A percentile compares a stretch with the other conserved stretches of the same genome.
Evolutionary conservation across 2,329 filamentous ascomycete species (phyloP).

Genomic region (Ophiostoma tasmaniense): DNA sequence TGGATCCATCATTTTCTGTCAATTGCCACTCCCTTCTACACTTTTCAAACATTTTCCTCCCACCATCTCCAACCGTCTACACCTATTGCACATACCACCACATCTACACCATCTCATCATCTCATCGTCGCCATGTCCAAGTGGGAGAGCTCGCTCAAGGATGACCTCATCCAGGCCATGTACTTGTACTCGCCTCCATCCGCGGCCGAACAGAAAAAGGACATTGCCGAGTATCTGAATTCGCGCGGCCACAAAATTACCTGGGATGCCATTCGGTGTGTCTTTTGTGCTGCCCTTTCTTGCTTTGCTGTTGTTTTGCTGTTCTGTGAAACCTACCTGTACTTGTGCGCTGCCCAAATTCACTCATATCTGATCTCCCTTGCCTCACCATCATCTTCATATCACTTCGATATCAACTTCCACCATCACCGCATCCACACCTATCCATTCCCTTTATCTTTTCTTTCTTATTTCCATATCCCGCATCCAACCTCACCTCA

Average conservation of each 20-base stretch:
- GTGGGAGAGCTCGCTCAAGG: conserved; percentile 17
- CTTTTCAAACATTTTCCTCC: neutral
- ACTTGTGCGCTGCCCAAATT: neutral
- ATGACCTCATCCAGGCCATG: conserved; percentile 20
- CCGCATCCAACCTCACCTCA: too few species aligned
- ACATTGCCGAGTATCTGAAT: conserved; percentile 18
- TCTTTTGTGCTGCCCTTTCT: neutral
- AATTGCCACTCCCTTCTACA: too few species aligned
- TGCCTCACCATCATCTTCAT: neutral
- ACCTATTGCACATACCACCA: neutral
- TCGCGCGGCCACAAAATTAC: conserved; percentile 21
- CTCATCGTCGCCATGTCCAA: conserved; percentile 16
- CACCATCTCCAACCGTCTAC: neutral
- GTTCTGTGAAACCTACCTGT: neutral
- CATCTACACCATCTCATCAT: neutral
- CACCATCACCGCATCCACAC: too few species aligned
- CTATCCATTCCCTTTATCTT: too few species aligned
- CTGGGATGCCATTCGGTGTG: conserved; percentile 24
- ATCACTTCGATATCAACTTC: too few species aligned
- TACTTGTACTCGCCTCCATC: conserved; percentile 12
- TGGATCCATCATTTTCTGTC: neutral
- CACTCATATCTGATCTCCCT: neutral
- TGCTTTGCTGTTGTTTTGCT: neutral
- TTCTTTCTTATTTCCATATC: too few species aligned
- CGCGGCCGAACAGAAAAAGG: conserved; percentile 19